phyloP scores from a whole-genome alignment of 305 asterid species.

The Fraxinus albicans region DNA sequence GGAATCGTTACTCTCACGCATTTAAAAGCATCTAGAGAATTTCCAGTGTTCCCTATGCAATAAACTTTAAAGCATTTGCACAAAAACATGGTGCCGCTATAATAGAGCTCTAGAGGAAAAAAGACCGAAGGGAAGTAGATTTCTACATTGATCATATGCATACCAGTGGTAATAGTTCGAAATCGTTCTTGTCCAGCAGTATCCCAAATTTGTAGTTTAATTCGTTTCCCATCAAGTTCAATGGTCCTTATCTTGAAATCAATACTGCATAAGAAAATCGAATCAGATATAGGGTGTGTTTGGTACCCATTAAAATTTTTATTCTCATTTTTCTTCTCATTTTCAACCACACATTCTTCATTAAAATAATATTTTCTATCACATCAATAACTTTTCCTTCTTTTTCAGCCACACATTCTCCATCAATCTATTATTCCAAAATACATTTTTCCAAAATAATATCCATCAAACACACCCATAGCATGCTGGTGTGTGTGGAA shows the following conservation, averaged over 20 bases:
- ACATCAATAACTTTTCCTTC: no score
- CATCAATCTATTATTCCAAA: no score
- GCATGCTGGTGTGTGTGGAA: neutral
- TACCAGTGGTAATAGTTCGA: conserved; percentile 55
- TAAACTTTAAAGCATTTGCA: neutral
- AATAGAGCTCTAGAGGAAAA: neutral
- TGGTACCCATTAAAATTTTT: no score
- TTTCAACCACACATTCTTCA: no score
- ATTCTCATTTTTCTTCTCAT: no score
- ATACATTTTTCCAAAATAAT: no score
- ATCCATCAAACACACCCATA: no score
- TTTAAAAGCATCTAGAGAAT: neutral
- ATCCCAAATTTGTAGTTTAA: conserved; percentile 50
- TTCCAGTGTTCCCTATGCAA: neutral
- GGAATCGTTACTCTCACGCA: neutral
- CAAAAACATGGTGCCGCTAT: neutral
- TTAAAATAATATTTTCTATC: no score
- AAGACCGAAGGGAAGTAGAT: neutral
- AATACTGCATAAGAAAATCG: conserved; percentile 28
- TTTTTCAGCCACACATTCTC: no score
- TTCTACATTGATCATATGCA: conserved; percentile 7
- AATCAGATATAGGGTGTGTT: conserved; percentile 5
- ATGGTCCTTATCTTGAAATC: conserved; percentile 51
- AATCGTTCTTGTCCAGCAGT: conserved; percentile 55
- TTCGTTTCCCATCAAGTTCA: conserved; percentile 47